A percentile compares a stretch with the other conserved stretches of the same genome.
Evolutionary conservation across 2,329 filamentous ascomycete species (phyloP).

Genomic region (Fusarium sp.): DNA sequence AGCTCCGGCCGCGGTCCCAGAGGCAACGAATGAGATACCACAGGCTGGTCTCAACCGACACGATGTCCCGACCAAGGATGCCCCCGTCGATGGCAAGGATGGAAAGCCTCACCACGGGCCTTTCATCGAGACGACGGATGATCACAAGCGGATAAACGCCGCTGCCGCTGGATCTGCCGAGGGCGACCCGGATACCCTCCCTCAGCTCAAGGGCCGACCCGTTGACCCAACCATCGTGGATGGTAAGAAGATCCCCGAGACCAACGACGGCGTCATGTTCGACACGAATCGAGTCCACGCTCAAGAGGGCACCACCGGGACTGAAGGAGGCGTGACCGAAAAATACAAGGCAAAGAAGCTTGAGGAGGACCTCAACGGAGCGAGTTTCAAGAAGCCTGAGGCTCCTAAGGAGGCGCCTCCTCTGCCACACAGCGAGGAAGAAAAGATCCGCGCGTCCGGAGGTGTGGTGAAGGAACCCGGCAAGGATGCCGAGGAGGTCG

Average conservation of each 20-base stretch:
- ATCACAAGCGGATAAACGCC: conserved; percentile 42
- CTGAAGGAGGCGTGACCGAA: conserved; percentile 88
- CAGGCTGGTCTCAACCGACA: conserved; percentile 51
- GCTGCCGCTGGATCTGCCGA: conserved; percentile 27
- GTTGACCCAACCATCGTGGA: conserved; percentile 66
- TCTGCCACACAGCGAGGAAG: conserved; percentile 82
- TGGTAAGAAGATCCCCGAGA: conserved; percentile 71
- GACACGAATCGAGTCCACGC: conserved; percentile 81
- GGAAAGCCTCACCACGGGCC: conserved; percentile 94
- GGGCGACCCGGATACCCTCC: conserved; percentile 53
- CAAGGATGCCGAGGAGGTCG: conserved; percentile 2
- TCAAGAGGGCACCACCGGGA: conserved; percentile 88
- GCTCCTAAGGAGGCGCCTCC: conserved; percentile 88
- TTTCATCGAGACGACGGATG: conserved; percentile 70
- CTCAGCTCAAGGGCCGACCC: conserved; percentile 62
- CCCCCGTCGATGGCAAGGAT: conserved; percentile 91
- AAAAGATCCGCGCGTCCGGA: conserved; percentile 67
- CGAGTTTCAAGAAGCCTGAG: conserved; percentile 79
- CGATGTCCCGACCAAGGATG: conserved; percentile 72
- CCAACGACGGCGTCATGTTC: conserved; percentile 90
- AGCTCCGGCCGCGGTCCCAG: conserved; percentile 42
- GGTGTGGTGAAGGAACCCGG: conserved; percentile 28
- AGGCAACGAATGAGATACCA: conserved; percentile 42
- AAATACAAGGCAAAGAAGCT: conserved; percentile 82
- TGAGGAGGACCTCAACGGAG: conserved; percentile 73